phyloP scores from a whole-genome alignment of 371 early-diverging fungal genomes.

The Rhizopus sp. region DNA sequence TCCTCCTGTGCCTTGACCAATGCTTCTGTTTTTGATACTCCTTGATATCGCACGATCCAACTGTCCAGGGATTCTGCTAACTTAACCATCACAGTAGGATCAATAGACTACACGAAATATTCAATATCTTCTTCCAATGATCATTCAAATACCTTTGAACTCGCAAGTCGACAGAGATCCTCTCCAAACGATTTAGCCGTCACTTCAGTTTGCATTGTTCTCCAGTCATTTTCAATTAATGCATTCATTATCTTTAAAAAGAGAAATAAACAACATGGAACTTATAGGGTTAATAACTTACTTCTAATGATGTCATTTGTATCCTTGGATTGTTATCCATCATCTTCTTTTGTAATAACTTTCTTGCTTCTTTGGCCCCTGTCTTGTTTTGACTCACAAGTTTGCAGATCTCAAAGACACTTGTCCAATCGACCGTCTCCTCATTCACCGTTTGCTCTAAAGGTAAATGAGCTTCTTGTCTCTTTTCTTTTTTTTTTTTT shows the following conservation, averaged over 20 bases:
- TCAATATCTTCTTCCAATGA: not conserved
- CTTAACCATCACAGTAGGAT: slow-evolving; percentile 41
- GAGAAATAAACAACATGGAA: not conserved
- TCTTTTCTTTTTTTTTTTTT: not conserved
- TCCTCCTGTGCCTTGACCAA: not conserved
- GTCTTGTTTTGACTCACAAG: slow-evolving; percentile 39
- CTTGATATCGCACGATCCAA: slow-evolving; percentile 21
- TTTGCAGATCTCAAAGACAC: slow-evolving; percentile 46
- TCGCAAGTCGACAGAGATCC: slow-evolving; percentile 37
- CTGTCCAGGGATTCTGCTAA: slow-evolving; percentile 40
- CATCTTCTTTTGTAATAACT: slow-evolving; percentile 53
- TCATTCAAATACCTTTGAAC: slow-evolving; percentile 28
- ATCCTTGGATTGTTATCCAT: slow-evolving; percentile 30
- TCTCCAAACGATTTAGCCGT: slow-evolving; percentile 47
- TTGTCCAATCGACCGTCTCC: slow-evolving; percentile 40
- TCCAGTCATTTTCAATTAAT: slow-evolving; percentile 43
- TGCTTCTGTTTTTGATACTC: not conserved
- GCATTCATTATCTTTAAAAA: slow-evolving; percentile 43
- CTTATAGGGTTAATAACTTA: slow-evolving; percentile 6
- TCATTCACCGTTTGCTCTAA: not conserved
- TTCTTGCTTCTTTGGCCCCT: slow-evolving; percentile 54
- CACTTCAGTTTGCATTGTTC: slow-evolving; percentile 34
- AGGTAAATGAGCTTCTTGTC: slow-evolving; percentile 25
- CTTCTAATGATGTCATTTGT: slow-evolving; percentile 44
- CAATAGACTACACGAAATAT: slow-evolving; percentile 22